Conservation (phyloP, 1,284 basidiomycete genomes). For the Ceratobasidium sp. region DNA sequence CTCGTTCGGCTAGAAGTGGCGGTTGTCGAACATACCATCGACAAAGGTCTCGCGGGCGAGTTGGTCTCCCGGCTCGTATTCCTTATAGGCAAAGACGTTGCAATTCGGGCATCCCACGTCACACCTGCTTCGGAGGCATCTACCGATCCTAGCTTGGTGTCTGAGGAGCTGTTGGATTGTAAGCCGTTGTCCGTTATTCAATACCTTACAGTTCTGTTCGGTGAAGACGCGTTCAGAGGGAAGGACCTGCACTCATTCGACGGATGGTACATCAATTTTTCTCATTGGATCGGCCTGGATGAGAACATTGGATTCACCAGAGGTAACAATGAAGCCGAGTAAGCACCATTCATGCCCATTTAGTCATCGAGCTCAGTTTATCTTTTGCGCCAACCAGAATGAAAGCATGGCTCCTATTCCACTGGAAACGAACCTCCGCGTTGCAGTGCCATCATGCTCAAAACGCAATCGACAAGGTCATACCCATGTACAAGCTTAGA, state of each 20-base stretch:
- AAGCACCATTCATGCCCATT: too few relatives aligned
- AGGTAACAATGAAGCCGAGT: too few relatives aligned
- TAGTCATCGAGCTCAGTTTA: too few relatives aligned
- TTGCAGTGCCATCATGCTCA: constrained; percentile 2
- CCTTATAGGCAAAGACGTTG: constrained; percentile 7
- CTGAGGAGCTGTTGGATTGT: constrained; percentile 3
- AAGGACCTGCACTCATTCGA: background rate
- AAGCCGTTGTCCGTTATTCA: background rate
- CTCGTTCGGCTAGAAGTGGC: background rate
- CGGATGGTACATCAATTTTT: constrained; percentile 24
- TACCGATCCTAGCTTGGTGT: too few relatives aligned
- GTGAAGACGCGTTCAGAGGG: background rate
- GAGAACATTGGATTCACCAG: background rate
- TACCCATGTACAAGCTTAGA: constrained; percentile 15
- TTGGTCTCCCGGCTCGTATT: constrained; percentile 5
- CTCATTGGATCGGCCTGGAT: constrained; percentile 16
- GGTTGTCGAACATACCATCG: background rate
- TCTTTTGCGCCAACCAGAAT: background rate
- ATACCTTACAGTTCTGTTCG: constrained; percentile 12
- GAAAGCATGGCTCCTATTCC: background rate
- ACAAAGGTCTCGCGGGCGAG: constrained; percentile 13
- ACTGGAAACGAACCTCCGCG: constrained; percentile 5
- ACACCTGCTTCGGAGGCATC: background rate
- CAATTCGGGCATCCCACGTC: background rate
- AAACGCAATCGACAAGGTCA: constrained; percentile 1